Evolutionary conservation across 805 yeast species (phyloP), one percentile per base, ranked within the genome.

Genomic region (Lipomyces lipofer): DNA sequence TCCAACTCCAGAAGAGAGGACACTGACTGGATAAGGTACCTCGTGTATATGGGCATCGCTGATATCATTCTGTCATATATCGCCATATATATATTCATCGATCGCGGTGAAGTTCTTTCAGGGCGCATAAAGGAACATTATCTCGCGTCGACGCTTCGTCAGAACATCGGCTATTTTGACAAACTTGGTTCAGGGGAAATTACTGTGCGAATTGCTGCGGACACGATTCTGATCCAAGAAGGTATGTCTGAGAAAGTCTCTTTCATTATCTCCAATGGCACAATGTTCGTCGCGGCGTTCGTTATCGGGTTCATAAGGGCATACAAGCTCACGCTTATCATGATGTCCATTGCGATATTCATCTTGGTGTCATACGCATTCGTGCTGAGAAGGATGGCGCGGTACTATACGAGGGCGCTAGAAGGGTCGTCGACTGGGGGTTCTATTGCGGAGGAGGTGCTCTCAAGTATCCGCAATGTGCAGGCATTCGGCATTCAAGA

Each of bases 201-300:
- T 24, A 71, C 76, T 8, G 67, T 73, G 5, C 69, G 77, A 9
- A 72, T 73, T 61, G 69, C 75, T 36, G 65, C 70, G 22, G 76
- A 73, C 43, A 73, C 76, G n/a, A 65, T 68, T 21, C 52, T 67
- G 35, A 69, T 73, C 43, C 77, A 74, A 52, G 76, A 71, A 42
- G 77, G 74, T 30, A 72, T 73, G 56, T 68, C 73, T 29, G 76
- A 73, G 58, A 73, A 73, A 52, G 66, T 70, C 3, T 74, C 75
- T 13, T 64, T 66, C 36, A 69, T 72, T 24, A 59, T 70, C 17
- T 66, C 67, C 43, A 74, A 73, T 27, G 30, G 71, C 7, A 67
- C 75, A 12, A 68, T 73, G 1, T 73, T 74, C 57, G 59, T 71
- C 24, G 58, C 75, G 17, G 72, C 76, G 7, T 59, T 74, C 17